Conservation (phyloP, 1,284 basidiomycete genomes). For the Rhizopogon hawkerae region DNA sequence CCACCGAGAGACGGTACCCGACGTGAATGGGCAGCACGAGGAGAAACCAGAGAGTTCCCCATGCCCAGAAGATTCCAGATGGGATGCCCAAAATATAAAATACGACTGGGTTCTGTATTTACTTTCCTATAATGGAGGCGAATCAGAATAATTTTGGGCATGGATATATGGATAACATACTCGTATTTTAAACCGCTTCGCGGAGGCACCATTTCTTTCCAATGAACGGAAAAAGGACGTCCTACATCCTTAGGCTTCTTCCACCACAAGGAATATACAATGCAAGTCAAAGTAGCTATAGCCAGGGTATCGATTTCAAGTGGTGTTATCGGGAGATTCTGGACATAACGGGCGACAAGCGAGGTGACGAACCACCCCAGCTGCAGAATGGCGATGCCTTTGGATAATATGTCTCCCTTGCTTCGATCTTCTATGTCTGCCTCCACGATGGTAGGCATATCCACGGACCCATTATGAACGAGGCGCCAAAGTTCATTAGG, state of each 20-base stretch:
- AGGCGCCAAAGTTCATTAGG: neutral
- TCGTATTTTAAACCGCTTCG: too few species aligned
- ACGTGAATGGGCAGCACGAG: neutral
- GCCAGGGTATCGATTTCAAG: constrained; percentile 9
- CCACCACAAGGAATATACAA: constrained; percentile 12
- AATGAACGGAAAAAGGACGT: neutral
- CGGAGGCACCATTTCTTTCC: neutral
- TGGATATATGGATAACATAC: too few species aligned
- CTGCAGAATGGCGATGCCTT: constrained; percentile 7
- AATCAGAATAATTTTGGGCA: too few species aligned
- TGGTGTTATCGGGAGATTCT: constrained; percentile 6
- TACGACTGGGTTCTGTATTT: too few species aligned
- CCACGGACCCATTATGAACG: neutral
- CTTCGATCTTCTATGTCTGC: constrained; percentile 20
- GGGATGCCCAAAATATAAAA: too few species aligned
- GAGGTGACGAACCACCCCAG: constrained; percentile 9
- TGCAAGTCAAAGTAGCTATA: neutral
- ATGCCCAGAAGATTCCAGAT: too few species aligned
- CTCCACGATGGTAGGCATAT: constrained; percentile 2
- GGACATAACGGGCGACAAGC: constrained; percentile 1
- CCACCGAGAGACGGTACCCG: neutral
- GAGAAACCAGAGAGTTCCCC: neutral
- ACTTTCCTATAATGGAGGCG: too few species aligned
- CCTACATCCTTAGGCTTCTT: constrained; percentile 9
- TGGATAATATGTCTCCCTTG: constrained; percentile 7